Percentiles rank a stretch among this genome's conserved stretches.
Evolutionary conservation across 1,139 yeast genomes (phyloP).

Genomic region (Geotrichum fermentans): DNA sequence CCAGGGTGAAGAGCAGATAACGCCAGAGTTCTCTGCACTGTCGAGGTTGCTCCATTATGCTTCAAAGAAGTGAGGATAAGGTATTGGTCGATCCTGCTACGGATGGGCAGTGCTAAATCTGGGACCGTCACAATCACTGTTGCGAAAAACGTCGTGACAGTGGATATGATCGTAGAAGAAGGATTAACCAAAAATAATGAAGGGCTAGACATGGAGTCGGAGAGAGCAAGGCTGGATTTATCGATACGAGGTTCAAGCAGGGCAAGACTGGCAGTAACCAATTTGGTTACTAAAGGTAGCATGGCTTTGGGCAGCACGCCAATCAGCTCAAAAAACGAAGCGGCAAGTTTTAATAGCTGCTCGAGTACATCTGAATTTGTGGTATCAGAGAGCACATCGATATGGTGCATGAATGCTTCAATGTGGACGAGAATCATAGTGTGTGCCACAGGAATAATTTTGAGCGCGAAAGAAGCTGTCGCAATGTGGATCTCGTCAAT

Average conservation of each 20-base stretch:
- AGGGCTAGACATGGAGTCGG: slow-evolving; percentile 69
- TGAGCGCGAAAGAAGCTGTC: slow-evolving; percentile 21
- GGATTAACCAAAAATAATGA: slow-evolving; percentile 49
- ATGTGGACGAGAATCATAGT: slow-evolving; percentile 28
- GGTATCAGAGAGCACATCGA: slow-evolving; percentile 23
- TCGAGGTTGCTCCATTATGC: slow-evolving; percentile 21
- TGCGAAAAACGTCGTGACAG: slow-evolving; percentile 49
- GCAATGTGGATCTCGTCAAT: slow-evolving; percentile 27
- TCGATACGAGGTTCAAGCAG: slow-evolving; percentile 41
- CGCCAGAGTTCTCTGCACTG: slow-evolving; percentile 10
- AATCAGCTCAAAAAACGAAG: slow-evolving; percentile 20
- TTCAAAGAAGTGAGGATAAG: slow-evolving; percentile 46
- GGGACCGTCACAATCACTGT: slow-evolving; percentile 47
- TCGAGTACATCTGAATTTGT: slow-evolving; percentile 15
- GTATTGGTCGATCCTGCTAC: slow-evolving; percentile 57
- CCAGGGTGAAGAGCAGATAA: slow-evolving; percentile 60
- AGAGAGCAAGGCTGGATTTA: slow-evolving; percentile 42
- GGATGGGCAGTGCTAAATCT: slow-evolving; percentile 56
- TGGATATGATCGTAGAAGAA: slow-evolving; percentile 38
- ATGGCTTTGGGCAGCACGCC: slow-evolving; percentile 23
- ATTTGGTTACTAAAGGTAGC: slow-evolving; percentile 19
- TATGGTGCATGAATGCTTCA: slow-evolving; percentile 29
- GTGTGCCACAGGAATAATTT: slow-evolving; percentile 23
- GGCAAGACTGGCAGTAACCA: slow-evolving; percentile 24
- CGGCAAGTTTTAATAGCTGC: slow-evolving; percentile 22